A percentile compares a stretch with the other conserved stretches of the same genome.
These are phyloP conservation scores for Begonia loranthoides DNA, from an alignment of 306 rosid species.

Conservation along the genomic window DNA sequence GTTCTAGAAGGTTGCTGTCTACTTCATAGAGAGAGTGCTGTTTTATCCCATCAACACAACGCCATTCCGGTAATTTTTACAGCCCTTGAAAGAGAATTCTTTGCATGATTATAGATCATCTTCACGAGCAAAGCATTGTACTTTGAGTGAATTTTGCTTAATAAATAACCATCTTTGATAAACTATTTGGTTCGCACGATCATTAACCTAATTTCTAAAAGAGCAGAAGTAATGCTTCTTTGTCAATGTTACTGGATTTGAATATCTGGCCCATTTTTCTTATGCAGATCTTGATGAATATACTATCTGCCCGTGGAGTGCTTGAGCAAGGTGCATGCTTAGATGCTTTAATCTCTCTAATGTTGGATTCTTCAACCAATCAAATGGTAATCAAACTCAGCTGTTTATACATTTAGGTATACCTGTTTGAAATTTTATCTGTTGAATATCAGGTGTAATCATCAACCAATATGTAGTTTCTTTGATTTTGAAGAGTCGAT, in stretches of 20 bases:
- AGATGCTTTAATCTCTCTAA: constrained; percentile 72
- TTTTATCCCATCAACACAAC: constrained; percentile 46
- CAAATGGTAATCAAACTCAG: constrained; percentile 47
- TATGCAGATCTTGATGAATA: constrained; percentile 68
- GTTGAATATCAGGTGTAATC: background rate
- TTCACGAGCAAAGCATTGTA: too few relatives aligned
- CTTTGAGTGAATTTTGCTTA: too few relatives aligned
- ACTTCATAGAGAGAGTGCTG: constrained; percentile 43
- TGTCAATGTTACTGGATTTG: background rate
- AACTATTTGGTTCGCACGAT: too few relatives aligned
- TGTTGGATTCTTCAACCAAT: constrained; percentile 84
- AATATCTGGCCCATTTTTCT: background rate
- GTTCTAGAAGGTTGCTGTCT: constrained; percentile 70
- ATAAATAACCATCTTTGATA: too few relatives aligned
- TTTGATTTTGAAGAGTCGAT: too few relatives aligned
- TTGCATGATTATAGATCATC: too few relatives aligned
- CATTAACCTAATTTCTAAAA: too few relatives aligned
- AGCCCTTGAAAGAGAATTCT: background rate
- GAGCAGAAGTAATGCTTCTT: too few relatives aligned
- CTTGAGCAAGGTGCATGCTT: constrained; percentile 82
- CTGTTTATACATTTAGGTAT: background rate
- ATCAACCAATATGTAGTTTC: too few relatives aligned
- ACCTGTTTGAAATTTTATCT: background rate
- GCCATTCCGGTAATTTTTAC: constrained; percentile 34
- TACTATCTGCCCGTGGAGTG: constrained; percentile 65